Percentiles rank a stretch among this genome's conserved stretches.
phyloP scores from a whole-genome alignment of 257 asterid species.

The Buddleja alternifolia region DNA sequence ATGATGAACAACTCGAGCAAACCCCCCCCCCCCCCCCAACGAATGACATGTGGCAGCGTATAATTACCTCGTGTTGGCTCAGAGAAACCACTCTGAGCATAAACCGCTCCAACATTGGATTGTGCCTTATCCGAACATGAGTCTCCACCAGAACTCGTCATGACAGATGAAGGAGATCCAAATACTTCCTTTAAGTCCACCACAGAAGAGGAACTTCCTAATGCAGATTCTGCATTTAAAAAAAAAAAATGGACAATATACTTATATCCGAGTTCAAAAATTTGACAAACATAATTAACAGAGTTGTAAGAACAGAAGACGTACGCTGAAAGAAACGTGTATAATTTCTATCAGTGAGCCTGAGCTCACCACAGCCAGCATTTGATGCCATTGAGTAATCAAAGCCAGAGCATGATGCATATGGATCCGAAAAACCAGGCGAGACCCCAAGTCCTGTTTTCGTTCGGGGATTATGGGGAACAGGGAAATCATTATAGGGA shows the following conservation, averaged over 20 bases:
- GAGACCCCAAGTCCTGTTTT: too few species aligned
- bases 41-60: neutral
- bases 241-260: conserved; percentile 1
- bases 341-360: conserved; percentile 19
- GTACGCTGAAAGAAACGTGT: conserved; percentile 29
- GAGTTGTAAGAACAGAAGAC: conserved; percentile 7
- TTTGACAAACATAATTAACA: neutral
- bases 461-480: conserved; percentile 20
- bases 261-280: conserved; percentile 16
- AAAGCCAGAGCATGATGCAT: conserved; percentile 17
- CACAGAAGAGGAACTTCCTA: conserved; percentile 21
- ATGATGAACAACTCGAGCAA: neutral
- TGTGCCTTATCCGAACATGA: conserved; percentile 35
- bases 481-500: conserved; percentile 18
- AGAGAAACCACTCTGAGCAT: conserved; percentile 25
- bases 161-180: conserved; percentile 49
- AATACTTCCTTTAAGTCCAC: conserved; percentile 21
- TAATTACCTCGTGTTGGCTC: conserved; percentile 35
- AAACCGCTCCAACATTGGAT: conserved; percentile 33
- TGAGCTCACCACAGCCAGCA: conserved; percentile 17
- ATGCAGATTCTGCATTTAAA: conserved; percentile 36
- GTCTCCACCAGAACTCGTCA: conserved; percentile 42
- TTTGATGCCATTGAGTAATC: conserved; percentile 29
- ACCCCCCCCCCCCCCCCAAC: neutral
- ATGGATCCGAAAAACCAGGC: conserved; percentile 28